These are phyloP conservation scores for Cyclanthera cordifolia DNA, from an alignment of 306 rosid species.

Conservation along the genomic window DNA sequence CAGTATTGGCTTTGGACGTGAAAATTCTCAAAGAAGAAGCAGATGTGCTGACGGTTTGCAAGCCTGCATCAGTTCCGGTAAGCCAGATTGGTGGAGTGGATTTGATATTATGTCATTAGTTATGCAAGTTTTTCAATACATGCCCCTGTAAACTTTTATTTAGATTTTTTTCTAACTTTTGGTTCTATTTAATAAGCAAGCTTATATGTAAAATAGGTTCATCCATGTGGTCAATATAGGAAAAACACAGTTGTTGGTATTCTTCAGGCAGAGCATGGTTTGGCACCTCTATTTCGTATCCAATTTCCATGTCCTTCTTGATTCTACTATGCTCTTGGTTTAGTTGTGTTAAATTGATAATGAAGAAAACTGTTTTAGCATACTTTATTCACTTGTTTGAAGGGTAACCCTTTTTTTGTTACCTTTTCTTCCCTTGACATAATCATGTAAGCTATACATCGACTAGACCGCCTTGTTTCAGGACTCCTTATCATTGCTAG, in stretches of 20 bases:
- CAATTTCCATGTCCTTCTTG: conserved; percentile 14
- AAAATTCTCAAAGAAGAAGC: conserved; percentile 41
- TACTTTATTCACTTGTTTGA: not conserved
- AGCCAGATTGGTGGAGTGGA: conserved; percentile 20
- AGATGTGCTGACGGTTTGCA: conserved; percentile 61
- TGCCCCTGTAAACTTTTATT: not conserved
- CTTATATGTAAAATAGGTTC: conserved; percentile 54
- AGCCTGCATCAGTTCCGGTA: conserved; percentile 86
- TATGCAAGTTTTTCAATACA: not conserved
- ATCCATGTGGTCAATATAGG: conserved; percentile 96
- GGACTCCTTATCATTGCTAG: conserved; percentile 93
- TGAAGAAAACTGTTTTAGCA: not conserved
- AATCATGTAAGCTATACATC: conserved; percentile 61
- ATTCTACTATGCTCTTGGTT: not conserved
- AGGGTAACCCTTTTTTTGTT: not conserved
- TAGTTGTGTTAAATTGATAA: conserved; percentile 1
- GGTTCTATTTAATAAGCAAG: conserved; percentile 18
- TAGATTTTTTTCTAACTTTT: not conserved
- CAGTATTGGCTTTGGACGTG: conserved; percentile 59
- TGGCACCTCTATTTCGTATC: conserved; percentile 94
- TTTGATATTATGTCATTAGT: not conserved
- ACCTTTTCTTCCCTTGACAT: conserved; percentile 51
- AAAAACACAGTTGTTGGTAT: conserved; percentile 92
- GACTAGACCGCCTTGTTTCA: conserved; percentile 87
- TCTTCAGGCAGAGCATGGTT: conserved; percentile 77